Base-by-base conservation (phyloP, 2,329 filamentous ascomycete species). In the Amauroascus verrucosus region DNA sequence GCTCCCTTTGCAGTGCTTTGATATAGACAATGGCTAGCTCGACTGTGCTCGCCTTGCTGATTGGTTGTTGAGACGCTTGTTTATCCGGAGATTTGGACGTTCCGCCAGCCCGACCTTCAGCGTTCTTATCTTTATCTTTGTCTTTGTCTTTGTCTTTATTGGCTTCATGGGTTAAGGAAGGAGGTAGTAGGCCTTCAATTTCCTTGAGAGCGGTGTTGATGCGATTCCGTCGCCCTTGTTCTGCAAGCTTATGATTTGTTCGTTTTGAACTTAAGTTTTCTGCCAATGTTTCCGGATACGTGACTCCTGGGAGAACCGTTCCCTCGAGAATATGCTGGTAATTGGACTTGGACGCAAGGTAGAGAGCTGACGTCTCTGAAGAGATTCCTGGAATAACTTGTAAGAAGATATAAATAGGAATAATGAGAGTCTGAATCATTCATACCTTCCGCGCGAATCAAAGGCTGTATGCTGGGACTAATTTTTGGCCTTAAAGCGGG, bases 271-370 rank as follows among this genome's bases (percentile, higher is more conserved):
- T 96, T 24, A 98, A 74, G 59, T 95, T 95, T 20, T 90, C 94
- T 6, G 90, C 95, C 40, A 98, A 77, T 49, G 90, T 87, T 61
- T 86, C 88, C 0, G 91, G 90, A 61, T 96, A 97, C 1, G 85
- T 86, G 11, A 96, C 85, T 11, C 91, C 91, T 0, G 90, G 90
- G 0, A 96, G 82, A 53, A 85, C 84, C 48, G 89, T 97, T 47
- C 93, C 93, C 67, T 97, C 93, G 9, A 98, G 73, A 35, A 98
- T 93, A 62, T 96, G 95, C 64, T 97, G 91, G 64, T 98, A 98
- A 64, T 98, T 98, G 1, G 91, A 97, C 67, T 97, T 97, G 14
- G 87, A 88, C 33, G 90, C 87, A 26, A 98, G 77, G 43, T 97
- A 78, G 26, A 88, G 78, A n/a, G 82, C 80, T 54, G 82, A 81